Percentiles rank a stretch among this genome's conserved stretches.
phyloP scores from a whole-genome alignment of 2,329 filamentous ascomycete genomes.

The Botrytis sinoallii region DNA sequence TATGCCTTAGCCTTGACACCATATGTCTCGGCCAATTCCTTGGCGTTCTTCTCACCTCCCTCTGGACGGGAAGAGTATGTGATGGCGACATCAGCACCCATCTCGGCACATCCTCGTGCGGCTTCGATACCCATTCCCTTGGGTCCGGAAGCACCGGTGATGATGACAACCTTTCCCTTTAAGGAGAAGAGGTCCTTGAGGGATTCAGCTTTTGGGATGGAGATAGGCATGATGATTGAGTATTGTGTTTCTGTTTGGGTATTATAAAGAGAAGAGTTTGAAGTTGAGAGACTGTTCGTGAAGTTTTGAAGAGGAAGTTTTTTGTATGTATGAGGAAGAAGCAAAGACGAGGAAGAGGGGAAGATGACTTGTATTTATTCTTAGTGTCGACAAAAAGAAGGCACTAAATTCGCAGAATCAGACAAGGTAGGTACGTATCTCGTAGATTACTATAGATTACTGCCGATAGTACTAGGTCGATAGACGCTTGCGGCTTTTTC shows the following conservation, averaged over 20 bases:
- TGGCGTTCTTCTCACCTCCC: constrained; percentile 64
- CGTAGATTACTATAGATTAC: not conserved
- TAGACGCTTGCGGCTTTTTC: not conserved
- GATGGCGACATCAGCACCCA: constrained; percentile 61
- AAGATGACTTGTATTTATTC: constrained; percentile 1
- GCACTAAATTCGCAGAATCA: not conserved
- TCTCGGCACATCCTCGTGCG: constrained; percentile 61
- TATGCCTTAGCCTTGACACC: constrained; percentile 66
- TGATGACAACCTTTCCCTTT: constrained; percentile 58
- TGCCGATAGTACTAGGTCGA: no score
- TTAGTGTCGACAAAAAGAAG: not conserved
- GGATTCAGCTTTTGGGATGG: constrained; percentile 54
- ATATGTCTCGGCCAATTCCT: constrained; percentile 57
- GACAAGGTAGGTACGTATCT: not conserved
- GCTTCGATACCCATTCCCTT: constrained; percentile 67
- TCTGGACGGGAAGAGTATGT: constrained; percentile 63
- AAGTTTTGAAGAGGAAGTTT: not conserved
- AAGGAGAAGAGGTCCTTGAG: constrained; percentile 62
- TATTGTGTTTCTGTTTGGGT: not conserved
- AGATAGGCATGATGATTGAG: constrained; percentile 50
- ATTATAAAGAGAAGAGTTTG: not conserved
- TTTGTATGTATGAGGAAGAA: not conserved
- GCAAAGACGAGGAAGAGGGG: not conserved
- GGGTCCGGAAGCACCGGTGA: constrained; percentile 62
- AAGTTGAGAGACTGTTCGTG: not conserved